Base-by-base conservation (phyloP, 2,329 filamentous ascomycete species). In the Talaromyces sp. region DNA sequence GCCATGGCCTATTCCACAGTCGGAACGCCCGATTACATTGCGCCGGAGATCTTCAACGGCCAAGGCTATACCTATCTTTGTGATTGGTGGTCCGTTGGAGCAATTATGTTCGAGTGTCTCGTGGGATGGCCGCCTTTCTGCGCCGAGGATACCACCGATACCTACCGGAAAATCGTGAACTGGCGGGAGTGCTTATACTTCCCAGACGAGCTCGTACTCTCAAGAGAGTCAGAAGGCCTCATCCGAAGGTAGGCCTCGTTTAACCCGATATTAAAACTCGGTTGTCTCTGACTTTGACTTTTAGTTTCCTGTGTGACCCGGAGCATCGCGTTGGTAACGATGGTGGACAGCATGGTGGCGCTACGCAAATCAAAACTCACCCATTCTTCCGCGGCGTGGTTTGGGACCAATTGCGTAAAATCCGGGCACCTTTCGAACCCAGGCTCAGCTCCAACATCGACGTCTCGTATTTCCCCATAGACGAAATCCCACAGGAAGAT, bases 71-170 rank as follows among this genome's bases (percentile, higher is more conserved):
- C 92, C 62, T 96, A 94, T 72, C 89, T 96, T 74, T 99, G 95
- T 75, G 95, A 99, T 82, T 99, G 95, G 95, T 99, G 95, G 95
- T 96, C 91, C 27, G 85, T 99, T 56, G 95, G 95, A 59, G 97
- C 95, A 52, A 99, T 99, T 79, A 98, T 99, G 95, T 99, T 98
- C 71, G 95, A 99, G 78, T 99, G 95, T 77, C 83, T 99, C 68
- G 92, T 99, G 64, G 95, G 95, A 70, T 99, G 95, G 95, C 95
- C 95, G 60, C 95, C 95, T 33, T 99, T 99, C 85, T 99, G 95
- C 76, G 94, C 95, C 23, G 95, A 99, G 76, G 94, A 98, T 74
- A 91, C 92, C 64, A 94, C 96, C 73, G 95, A 98, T 76, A 98
- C 95, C 1, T 99, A 99, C 79, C 89, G 94, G 68, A 99, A 99